Conservation (phyloP, 768 basidiomycete genomes). For the Kwoniella sp. region DNA sequence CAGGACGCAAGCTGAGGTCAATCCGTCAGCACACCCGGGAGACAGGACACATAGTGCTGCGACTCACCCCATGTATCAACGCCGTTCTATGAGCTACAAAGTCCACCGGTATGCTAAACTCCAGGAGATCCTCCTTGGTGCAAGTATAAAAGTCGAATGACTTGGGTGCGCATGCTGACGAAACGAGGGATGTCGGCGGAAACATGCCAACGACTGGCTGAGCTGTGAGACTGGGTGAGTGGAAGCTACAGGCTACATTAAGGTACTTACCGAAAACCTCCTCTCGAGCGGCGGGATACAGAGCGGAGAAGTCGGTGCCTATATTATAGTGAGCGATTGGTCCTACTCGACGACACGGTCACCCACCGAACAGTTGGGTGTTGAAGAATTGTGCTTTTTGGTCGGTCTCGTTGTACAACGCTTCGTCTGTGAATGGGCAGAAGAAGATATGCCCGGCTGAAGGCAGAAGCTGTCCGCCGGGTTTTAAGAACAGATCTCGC, state of each 20-base stretch:
- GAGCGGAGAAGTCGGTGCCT: conserved; percentile 42
- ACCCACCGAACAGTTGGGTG: conserved; percentile 41
- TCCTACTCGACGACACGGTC: not conserved
- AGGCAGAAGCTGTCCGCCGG: conserved; percentile 42
- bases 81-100: conserved; percentile 41
- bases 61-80: conserved; percentile 43
- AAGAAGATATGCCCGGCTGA: conserved; percentile 45
- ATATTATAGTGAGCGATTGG: not conserved
- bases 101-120: conserved; percentile 41
- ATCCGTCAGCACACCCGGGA: no score
- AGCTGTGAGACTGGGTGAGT: conserved; percentile 27
- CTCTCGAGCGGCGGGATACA: conserved; percentile 36
- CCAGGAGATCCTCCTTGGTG: conserved; percentile 33
- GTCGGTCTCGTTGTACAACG: conserved; percentile 45
- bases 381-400: conserved; percentile 49
- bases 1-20: conserved; percentile 49
- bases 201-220: conserved; percentile 49
- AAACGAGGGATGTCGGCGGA: conserved; percentile 37
- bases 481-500: conserved; percentile 46
- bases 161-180: conserved; percentile 36
- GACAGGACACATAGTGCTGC: not conserved
- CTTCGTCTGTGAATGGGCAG: conserved; percentile 44
- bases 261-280: conserved; percentile 43
- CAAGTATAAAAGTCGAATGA: conserved; percentile 47
- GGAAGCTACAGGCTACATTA: not conserved